Conservation (phyloP, 768 basidiomycete genomes). For the Podaxis rugospora region DNA sequence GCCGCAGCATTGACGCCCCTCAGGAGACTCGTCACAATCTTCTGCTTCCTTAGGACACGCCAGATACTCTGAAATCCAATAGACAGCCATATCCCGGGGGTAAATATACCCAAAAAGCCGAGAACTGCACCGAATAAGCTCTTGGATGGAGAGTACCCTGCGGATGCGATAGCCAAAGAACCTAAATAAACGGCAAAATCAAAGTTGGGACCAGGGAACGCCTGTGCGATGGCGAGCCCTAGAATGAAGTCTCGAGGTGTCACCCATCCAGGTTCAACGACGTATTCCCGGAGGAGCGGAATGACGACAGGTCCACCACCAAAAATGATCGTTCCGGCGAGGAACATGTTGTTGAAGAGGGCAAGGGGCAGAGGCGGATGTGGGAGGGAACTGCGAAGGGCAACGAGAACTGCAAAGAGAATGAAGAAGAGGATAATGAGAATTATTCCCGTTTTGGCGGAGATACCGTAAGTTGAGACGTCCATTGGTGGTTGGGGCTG, state of each 20-base stretch:
- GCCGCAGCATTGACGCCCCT: constrained; percentile 39
- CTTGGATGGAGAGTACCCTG: constrained; percentile 12
- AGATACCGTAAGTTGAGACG: constrained; percentile 21
- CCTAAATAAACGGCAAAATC: constrained; percentile 52
- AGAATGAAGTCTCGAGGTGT: constrained; percentile 49
- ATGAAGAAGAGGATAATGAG: constrained; percentile 23
- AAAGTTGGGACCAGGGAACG: constrained; percentile 53
- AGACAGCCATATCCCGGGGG: constrained; percentile 38
- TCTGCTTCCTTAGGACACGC: constrained; percentile 25
- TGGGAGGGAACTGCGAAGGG: constrained; percentile 21
- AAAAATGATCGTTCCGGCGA: constrained; percentile 46
- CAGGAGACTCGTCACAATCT: constrained; percentile 25
- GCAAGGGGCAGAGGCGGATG: constrained; percentile 24
- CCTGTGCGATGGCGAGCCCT: constrained; percentile 46
- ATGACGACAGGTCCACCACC: constrained; percentile 57
- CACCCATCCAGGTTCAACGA: constrained; percentile 48
- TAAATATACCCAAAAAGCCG: constrained; percentile 47
- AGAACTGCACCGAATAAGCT: constrained; percentile 40
- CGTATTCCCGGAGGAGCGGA: constrained; percentile 47
- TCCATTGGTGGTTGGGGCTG: constrained; percentile 13
- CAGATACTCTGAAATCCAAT: constrained; percentile 32
- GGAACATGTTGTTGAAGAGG: constrained; percentile 42
- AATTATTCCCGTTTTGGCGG: constrained; percentile 20
- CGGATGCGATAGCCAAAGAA: constrained; percentile 27
- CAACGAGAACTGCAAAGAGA: constrained; percentile 25